Percentiles rank a stretch among this genome's conserved stretches.
These are phyloP conservation scores for Ophiorrhiza pumila DNA, from an alignment of 257 asterid genomes.

Conservation along the genomic window DNA sequence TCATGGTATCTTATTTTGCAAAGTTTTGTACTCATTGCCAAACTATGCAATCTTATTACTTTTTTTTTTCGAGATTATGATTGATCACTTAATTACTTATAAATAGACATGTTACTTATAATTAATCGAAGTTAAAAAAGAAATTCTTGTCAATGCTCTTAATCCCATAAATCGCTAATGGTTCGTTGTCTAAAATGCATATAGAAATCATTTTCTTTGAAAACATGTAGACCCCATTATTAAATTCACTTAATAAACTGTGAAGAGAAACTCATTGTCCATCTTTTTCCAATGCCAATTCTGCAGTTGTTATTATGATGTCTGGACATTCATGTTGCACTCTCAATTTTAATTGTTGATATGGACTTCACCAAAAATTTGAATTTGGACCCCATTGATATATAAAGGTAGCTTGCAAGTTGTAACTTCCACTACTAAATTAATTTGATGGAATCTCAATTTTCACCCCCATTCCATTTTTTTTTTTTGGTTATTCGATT, in stretches of 20 bases:
- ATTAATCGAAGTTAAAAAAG: no score
- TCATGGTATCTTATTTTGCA: no score
- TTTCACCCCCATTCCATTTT: no score
- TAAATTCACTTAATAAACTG: not conserved
- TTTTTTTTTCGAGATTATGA: no score
- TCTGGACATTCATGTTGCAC: conserved; percentile 2
- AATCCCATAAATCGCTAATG: not conserved
- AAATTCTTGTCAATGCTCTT: not conserved
- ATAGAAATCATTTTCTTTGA: not conserved
- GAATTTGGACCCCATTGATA: not conserved
- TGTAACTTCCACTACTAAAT: not conserved
- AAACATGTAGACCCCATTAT: not conserved
- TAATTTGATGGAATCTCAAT: no score
- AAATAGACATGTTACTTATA: no score
- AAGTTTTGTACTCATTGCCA: no score
- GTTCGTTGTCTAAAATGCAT: not conserved
- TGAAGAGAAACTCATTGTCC: not conserved
- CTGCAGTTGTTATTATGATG: not conserved
- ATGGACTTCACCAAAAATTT: not conserved
- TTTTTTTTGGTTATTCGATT: no score
- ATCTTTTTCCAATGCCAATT: not conserved
- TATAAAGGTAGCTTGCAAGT: conserved; percentile 2
- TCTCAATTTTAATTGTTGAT: not conserved
- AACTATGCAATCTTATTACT: no score
- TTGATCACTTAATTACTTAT: no score